Evolutionary conservation across 768 basidiomycete genomes (phyloP).

Genomic region (Pulveroboletus frians): DNA sequence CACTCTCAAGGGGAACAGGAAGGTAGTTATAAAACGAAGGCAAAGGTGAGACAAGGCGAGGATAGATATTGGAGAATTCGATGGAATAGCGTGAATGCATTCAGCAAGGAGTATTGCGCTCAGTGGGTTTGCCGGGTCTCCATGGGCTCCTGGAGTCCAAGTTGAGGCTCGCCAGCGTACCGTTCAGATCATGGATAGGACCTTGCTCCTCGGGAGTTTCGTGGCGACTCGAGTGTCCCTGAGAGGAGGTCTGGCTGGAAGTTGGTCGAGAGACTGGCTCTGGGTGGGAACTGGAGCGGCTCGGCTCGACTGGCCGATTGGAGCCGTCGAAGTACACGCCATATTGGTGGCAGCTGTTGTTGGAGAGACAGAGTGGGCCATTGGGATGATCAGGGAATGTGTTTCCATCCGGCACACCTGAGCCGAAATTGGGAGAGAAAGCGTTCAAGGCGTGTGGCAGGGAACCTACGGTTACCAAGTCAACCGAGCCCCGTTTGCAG

Average conservation of each 20-base stretch:
- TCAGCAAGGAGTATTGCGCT: constrained; percentile 19
- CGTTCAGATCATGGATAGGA: constrained; percentile 63
- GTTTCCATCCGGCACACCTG: constrained; percentile 36
- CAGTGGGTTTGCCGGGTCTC: constrained; percentile 23
- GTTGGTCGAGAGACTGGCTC: constrained; percentile 52
- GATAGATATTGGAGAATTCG: constrained; percentile 6
- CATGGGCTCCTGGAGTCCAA: constrained; percentile 44
- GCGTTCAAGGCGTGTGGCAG: constrained; percentile 47
- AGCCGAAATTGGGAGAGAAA: constrained; percentile 47
- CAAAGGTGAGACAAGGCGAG: constrained; percentile 9
- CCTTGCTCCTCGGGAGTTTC: constrained; percentile 41
- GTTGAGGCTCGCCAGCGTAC: constrained; percentile 70
- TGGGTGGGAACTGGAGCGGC: constrained; percentile 38
- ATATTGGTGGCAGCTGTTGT: constrained; percentile 42
- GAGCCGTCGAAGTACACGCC: constrained; percentile 41
- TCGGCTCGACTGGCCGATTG: constrained; percentile 35
- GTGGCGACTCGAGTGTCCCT: constrained; percentile 20
- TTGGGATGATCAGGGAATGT: constrained; percentile 31
- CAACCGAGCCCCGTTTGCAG: constrained; percentile 34
- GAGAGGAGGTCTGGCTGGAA: constrained; percentile 40
- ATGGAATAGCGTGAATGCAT: constrained; percentile 5
- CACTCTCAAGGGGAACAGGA: constrained; percentile 12
- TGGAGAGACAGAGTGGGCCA: constrained; percentile 43
- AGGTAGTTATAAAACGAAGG: constrained; percentile 23
- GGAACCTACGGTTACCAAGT: constrained; percentile 35